phyloP scores from a whole-genome alignment of 768 basidiomycete genomes.

The Boletus reticulatus region DNA sequence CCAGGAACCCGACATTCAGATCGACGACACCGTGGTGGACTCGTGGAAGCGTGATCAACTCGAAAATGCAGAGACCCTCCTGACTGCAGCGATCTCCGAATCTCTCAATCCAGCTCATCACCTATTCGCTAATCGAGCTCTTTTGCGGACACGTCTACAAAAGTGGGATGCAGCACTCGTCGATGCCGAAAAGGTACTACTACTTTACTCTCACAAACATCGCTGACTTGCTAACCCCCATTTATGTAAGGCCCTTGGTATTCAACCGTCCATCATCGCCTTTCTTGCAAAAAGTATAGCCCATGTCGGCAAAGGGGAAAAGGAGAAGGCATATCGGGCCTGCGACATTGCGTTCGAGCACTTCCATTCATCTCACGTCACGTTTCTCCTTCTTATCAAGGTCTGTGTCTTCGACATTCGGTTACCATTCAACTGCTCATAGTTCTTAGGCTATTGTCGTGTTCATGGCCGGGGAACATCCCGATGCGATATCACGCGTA shows the following conservation, averaged over 20 bases:
- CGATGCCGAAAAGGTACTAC: too few relatives aligned
- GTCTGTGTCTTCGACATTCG: neutral
- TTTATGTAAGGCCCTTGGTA: neutral
- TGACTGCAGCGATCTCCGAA: neutral
- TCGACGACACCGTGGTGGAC: neutral
- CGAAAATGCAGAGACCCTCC: neutral
- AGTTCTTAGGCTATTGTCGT: neutral
- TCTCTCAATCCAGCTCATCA: neutral
- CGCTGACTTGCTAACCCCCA: neutral
- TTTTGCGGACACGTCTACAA: too few relatives aligned
- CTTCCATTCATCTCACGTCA: neutral
- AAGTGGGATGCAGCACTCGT: too few relatives aligned
- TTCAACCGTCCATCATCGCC: neutral
- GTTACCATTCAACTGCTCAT: neutral
- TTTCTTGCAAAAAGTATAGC: neutral
- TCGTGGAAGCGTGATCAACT: neutral
- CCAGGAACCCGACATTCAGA: neutral
- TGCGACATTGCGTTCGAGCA: neutral
- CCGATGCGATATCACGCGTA: neutral
- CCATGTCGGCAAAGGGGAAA: neutral
- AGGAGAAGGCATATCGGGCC: neutral
- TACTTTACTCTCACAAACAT: neutral
- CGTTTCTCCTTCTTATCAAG: neutral
- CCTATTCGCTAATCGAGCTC: too few relatives aligned
- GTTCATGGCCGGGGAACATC: neutral